Evolutionary conservation across 2,329 filamentous ascomycete genomes (phyloP).

Genomic region (Ascochyta koolunga): DNA sequence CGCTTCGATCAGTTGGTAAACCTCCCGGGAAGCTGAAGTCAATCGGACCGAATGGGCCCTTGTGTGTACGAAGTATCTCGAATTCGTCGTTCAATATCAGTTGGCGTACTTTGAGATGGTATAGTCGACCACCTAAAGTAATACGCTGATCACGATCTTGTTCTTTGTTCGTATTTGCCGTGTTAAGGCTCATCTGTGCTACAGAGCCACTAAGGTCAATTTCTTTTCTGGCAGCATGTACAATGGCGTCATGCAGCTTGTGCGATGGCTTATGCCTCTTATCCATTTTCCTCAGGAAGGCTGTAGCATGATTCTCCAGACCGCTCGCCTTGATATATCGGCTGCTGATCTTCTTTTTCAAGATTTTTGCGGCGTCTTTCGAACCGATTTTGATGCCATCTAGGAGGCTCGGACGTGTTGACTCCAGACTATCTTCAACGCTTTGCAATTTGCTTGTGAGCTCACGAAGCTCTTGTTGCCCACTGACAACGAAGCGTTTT

Average conservation of each 20-base stretch:
- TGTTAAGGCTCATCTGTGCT: constrained; percentile 23
- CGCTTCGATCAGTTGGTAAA: constrained; percentile 8
- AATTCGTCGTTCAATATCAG: constrained; percentile 42
- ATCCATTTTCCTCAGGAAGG: constrained; percentile 26
- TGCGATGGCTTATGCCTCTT: constrained; percentile 46
- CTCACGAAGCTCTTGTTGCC: constrained; percentile 32
- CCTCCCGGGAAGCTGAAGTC: constrained; percentile 18
- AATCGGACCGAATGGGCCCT: not conserved
- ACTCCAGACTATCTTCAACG: constrained; percentile 27
- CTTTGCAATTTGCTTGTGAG: constrained; percentile 24
- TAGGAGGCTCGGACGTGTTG: constrained; percentile 12
- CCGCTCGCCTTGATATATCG: constrained; percentile 20
- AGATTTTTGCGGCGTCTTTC: not conserved
- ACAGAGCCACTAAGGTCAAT: constrained; percentile 25
- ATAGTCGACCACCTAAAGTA: constrained; percentile 30
- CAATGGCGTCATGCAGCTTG: constrained; percentile 49
- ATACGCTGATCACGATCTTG: constrained; percentile 40
- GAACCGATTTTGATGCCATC: not conserved
- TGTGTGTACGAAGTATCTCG: constrained; percentile 17
- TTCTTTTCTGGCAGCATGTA: constrained; percentile 23
- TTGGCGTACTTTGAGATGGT: constrained; percentile 38
- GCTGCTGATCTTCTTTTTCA: not conserved
- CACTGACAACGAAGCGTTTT: constrained; percentile 45
- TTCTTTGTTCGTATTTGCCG: constrained; percentile 17
- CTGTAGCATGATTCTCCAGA: constrained; percentile 26